Evolutionary conservation across 2,329 filamentous ascomycete genomes (phyloP).

Genomic region (Diaporthe ampelina): DNA sequence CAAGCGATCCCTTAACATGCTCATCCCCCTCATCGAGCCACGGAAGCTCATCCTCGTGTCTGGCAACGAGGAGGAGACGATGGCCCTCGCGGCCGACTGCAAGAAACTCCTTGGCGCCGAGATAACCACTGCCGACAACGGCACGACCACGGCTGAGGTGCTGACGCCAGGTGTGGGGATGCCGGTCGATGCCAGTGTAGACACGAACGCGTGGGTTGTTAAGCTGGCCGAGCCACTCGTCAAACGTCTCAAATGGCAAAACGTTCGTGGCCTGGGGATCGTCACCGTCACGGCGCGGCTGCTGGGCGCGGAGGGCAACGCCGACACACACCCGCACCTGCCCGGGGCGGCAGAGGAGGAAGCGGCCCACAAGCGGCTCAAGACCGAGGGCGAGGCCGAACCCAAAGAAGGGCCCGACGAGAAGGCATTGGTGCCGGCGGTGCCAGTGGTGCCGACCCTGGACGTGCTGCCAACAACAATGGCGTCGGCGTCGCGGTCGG

Average conservation of each 20-base stretch:
- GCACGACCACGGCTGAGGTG: constrained; percentile 72
- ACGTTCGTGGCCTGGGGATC: constrained; percentile 88
- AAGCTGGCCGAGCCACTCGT: constrained; percentile 89
- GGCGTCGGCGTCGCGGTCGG: constrained; percentile 80
- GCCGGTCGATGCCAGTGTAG: constrained; percentile 89
- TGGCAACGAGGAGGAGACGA: constrained; percentile 84
- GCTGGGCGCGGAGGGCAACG: constrained; percentile 59
- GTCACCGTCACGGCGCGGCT: constrained; percentile 89
- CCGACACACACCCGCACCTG: constrained; percentile 48
- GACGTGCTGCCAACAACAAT: constrained; percentile 70
- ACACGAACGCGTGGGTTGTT: constrained; percentile 97
- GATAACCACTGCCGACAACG: constrained; percentile 53
- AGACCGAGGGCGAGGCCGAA: constrained; percentile 54
- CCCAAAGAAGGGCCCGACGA: constrained; percentile 43
- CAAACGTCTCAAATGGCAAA: constrained; percentile 93
- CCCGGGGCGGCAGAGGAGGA: constrained; percentile 59
- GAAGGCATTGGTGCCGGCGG: constrained; percentile 39
- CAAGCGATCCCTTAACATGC: constrained; percentile 91
- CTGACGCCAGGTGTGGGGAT: constrained; percentile 84
- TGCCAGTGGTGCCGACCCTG: constrained; percentile 61
- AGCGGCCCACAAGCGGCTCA: constrained; percentile 65
- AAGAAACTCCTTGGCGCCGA: constrained; percentile 71
- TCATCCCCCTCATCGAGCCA: constrained; percentile 93
- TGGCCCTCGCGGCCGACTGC: constrained; percentile 83
- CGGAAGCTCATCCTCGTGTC: constrained; percentile 94